Base-by-base conservation (phyloP, 176 grass and related monocot genomes). In the Aegilops speltoides region DNA sequence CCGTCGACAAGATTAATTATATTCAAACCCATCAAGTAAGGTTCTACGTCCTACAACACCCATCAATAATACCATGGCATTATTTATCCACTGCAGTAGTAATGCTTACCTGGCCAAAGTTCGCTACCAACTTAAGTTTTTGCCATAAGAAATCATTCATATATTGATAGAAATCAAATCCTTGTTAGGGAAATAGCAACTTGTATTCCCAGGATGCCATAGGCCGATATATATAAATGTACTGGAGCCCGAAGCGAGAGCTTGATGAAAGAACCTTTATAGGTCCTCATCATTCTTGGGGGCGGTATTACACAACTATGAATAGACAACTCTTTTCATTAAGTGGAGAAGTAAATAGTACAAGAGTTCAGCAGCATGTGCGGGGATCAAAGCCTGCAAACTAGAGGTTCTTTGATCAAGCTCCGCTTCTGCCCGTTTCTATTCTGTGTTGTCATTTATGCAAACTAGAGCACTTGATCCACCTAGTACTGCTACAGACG, bases 21-120 rank as follows among this genome's bases (percentile, higher is more conserved):
- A 78, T 99, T 99, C 83, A 99, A 99, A 90, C 92, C 97, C 19
- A 99, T 99, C 83, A 97, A 93, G 96, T 98, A 88, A 95, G 86
- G 29, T 73, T 73, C 65, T 76, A 26, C 38, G 33, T 80, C 41
- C 54, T 33, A 59, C 56, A 38, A 5, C 37, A 48, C 20, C 20
- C 33, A 24, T 79, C 17, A 28, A 65, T 5, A 80, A 80, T 65
- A 45, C 23, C 7, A 10, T 22, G 40, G 26, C 40, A 33, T n/a
- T 67, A 67, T 32, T 69, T 61, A 8, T 73, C 20, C 37, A 61
- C 8, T 83, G 10, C 22, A 83, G 62, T n/a, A 73, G 23, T 12
- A 41, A 40, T 71, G 66, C 52, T 70, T 36, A 54, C 50, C 34
- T 54, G 8, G 80, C 65, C 29, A 52, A 22, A 68, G 41, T 68